These are phyloP conservation scores for Sphenostylis stenocarpa DNA, from an alignment of 306 rosid genomes.

Conservation along the genomic window DNA sequence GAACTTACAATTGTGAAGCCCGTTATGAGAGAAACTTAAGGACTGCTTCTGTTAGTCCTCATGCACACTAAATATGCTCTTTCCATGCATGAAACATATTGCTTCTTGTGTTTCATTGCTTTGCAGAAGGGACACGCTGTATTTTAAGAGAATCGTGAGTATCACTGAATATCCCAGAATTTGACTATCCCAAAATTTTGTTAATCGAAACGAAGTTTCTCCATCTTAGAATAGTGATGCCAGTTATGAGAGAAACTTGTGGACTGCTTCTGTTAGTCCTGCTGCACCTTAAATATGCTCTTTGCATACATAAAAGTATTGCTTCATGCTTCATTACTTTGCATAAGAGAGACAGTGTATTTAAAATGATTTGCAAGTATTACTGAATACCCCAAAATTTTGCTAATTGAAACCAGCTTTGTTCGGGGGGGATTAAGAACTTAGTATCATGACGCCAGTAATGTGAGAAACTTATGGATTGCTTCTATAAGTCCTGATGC, in stretches of 20 bases:
- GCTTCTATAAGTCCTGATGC: not conserved
- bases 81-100: not conserved
- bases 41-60: not conserved
- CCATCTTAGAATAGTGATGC: not conserved
- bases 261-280: not conserved
- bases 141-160: too few species aligned
- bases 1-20: not conserved
- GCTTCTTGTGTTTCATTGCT: not conserved
- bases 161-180: too few species aligned
- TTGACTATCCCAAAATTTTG: too few species aligned
- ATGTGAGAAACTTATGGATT: not conserved
- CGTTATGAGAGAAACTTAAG: not conserved
- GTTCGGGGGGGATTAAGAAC: not conserved
- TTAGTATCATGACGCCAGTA: not conserved
- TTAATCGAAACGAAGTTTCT: not conserved
- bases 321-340: too few species aligned
- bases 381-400: not conserved
- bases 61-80: not conserved
- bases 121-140: too few species aligned
- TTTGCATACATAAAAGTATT: not conserved
- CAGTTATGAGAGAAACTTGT: not conserved
- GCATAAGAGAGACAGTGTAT: too few species aligned
- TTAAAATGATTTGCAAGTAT: too few species aligned
- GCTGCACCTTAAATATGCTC: not conserved
- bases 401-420: not conserved